Percentiles rank a stretch among this genome's conserved stretches.
Conservation (phyloP, 1,139 yeast genomes). For the Ashbya aceris region DNA sequence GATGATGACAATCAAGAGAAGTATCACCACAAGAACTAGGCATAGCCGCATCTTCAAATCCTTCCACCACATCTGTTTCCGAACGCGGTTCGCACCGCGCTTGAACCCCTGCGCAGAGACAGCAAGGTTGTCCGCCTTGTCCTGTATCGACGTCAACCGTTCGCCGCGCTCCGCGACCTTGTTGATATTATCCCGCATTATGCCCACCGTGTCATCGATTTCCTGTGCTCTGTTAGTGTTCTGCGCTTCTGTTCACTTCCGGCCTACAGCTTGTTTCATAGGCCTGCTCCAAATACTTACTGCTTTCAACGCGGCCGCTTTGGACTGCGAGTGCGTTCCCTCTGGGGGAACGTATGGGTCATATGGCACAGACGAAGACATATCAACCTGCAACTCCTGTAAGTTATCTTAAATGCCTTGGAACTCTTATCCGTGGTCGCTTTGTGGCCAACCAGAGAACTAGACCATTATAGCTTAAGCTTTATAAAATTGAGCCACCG, state of each 20-base stretch:
- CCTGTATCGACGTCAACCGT: conserved; percentile 84
- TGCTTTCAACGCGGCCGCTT: conserved; percentile 81
- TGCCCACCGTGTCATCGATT: conserved; percentile 94
- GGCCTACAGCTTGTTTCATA: too few relatives aligned
- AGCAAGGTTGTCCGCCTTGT: conserved; percentile 88
- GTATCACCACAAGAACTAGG: conserved; percentile 68
- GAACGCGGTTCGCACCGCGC: conserved; percentile 93
- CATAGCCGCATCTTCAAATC: conserved; percentile 96
- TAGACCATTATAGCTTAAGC: too few relatives aligned
- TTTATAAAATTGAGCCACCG: too few relatives aligned
- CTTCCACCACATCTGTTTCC: conserved; percentile 99
- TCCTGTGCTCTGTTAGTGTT: conserved; percentile 39
- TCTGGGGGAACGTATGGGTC: conserved; percentile 73
- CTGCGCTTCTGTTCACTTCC: too few relatives aligned
- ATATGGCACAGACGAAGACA: conserved; percentile 81
- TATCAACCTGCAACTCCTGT: conserved; percentile 16
- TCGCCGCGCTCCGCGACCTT: conserved; percentile 94
- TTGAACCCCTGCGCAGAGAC: conserved; percentile 93
- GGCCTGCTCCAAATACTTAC: conserved; percentile 35
- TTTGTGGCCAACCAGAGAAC: too few relatives aligned
- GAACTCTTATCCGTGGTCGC: too few relatives aligned
- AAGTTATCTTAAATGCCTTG: too few relatives aligned
- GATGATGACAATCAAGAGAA: conserved; percentile 76
- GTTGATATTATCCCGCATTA: conserved; percentile 95
- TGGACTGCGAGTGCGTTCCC: conserved; percentile 44